These are phyloP conservation scores for Ziziphus jujuba DNA, from an alignment of 306 rosid species.

Conservation along the genomic window DNA sequence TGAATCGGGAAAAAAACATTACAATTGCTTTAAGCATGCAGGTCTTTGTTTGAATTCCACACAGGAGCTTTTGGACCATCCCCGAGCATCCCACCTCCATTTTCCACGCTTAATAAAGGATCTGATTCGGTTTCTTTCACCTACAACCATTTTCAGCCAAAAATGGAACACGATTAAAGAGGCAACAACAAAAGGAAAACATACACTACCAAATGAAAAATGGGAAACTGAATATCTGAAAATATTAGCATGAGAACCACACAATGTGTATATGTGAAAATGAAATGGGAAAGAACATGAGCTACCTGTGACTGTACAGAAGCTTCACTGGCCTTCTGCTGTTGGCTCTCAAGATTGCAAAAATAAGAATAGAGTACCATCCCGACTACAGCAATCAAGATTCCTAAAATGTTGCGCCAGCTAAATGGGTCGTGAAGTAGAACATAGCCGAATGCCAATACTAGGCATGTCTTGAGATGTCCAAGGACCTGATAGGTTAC, in stretches of 20 bases:
- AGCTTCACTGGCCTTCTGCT: conserved; percentile 65
- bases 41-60: conserved; percentile 78
- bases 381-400: conserved; percentile 77
- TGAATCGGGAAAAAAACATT: neutral
- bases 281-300: neutral
- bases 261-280: neutral
- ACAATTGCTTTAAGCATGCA: conserved; percentile 26
- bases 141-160: conserved; percentile 29
- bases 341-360: conserved; percentile 71
- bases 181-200: neutral
- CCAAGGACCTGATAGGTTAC: conserved; percentile 99
- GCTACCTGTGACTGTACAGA: conserved; percentile 51
- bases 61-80: conserved; percentile 44
- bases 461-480: conserved; percentile 93
- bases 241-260: neutral
- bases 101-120: conserved; percentile 61
- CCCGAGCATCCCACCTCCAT: conserved; percentile 43
- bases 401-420: conserved; percentile 93
- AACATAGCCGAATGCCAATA: conserved; percentile 82
- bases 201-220: neutral
- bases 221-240: neutral
- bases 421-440: conserved; percentile 87
- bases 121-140: conserved; percentile 69
- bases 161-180: neutral
- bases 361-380: conserved; percentile 87